Percentiles rank a stretch among this genome's conserved stretches.
Conservation (phyloP, 768 basidiomycete genomes). For the Boletus speciosus region DNA sequence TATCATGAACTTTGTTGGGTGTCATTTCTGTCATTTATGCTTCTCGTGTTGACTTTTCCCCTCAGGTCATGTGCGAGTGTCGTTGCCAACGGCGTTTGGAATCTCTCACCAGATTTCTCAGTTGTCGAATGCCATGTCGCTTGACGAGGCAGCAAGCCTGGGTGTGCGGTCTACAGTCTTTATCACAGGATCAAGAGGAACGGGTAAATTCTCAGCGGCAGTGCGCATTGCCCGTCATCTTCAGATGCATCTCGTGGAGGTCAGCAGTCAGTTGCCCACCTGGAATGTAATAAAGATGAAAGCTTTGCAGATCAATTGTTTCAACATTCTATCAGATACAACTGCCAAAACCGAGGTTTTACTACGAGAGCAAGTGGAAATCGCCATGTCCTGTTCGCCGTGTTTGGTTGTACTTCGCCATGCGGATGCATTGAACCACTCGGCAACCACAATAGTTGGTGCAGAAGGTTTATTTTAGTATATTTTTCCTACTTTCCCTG, state of each 20-base stretch:
- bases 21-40: neutral
- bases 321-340: constrained; percentile 74
- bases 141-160: constrained; percentile 54
- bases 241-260: constrained; percentile 81
- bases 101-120: constrained; percentile 48
- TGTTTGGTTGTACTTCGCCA: constrained; percentile 81
- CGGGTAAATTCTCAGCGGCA: constrained; percentile 74
- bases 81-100: constrained; percentile 21
- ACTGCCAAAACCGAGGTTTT: constrained; percentile 71
- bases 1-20: constrained; percentile 52
- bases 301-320: constrained; percentile 75
- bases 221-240: constrained; percentile 53
- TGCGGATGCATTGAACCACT: constrained; percentile 73
- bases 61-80: constrained; percentile 21
- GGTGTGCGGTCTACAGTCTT: constrained; percentile 68
- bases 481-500: neutral
- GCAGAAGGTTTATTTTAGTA: constrained; percentile 45
- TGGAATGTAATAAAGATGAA: neutral
- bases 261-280: constrained; percentile 20
- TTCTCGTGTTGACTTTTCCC: constrained; percentile 2
- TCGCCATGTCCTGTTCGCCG: constrained; percentile 74
- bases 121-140: constrained; percentile 59
- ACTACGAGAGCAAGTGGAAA: constrained; percentile 70
- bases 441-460: constrained; percentile 54
- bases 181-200: constrained; percentile 74